Base-by-base conservation (phyloP, 2,329 filamentous ascomycete species). In the Fusarium floridanum region DNA sequence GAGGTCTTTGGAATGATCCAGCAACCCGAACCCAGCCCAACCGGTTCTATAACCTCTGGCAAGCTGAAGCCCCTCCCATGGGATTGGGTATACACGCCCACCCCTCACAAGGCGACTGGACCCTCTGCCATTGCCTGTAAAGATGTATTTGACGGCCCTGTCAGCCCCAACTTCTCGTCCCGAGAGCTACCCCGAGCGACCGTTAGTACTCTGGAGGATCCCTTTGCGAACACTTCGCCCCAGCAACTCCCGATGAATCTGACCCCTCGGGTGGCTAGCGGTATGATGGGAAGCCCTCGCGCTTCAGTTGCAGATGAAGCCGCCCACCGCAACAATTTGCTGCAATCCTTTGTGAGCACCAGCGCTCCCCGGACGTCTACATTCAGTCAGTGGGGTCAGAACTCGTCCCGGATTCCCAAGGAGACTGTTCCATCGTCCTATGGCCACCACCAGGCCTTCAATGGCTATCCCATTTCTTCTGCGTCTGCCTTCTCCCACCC, bases 1-100 rank as follows among this genome's bases (percentile, higher is more conserved):
- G 87, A 88, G 20, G 74, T 88, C 3, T 88, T 89, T 72, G 86
- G 83, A 32, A 80, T 83, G 48, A 76, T 85, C 48, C 80, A 78
- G 17, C 77, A 78, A 16, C 77, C 83, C 9, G 77, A 82, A 39
- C 71, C 77, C 24, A 82, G 81, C 34, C 81, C 81, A 34, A 77
- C 75, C 2, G 70, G 71, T 7, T 79, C 80, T 8, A 74, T 79
- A 29, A 75, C 77, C 6, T 78, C 79, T 17, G 80, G 79, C 34
- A 82, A 80, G 57, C 83, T 83, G 67, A 79, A 80, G 27, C 80
- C 80, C 57, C 81, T 89, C 39, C 88, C 88, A 2, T 90, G 88
- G 88, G 82, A 83, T 17, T 88, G 87, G 81, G 87, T 89, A 66
- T 80, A 83, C 43, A 83, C 80, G 0, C 82, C 82, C 0, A 82